Conservation (phyloP, 352 stramenopile species). For the Pythium phragmiticola region DNA sequence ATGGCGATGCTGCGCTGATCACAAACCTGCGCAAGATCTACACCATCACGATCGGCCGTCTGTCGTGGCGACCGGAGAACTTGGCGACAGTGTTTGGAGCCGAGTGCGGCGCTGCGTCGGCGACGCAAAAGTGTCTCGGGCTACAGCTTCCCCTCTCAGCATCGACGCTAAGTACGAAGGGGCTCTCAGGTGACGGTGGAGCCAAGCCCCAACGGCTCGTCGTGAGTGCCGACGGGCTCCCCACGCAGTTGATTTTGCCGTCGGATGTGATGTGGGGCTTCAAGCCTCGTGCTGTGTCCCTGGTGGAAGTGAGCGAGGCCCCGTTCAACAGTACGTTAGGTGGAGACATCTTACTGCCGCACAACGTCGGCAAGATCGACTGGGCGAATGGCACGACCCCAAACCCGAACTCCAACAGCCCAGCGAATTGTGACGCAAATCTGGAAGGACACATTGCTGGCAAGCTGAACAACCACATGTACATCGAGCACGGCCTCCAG, state of each 20-base stretch:
- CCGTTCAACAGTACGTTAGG: too few relatives aligned
- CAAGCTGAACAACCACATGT: background rate
- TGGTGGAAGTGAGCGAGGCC: too few relatives aligned
- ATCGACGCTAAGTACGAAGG: background rate
- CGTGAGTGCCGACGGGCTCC: too few relatives aligned
- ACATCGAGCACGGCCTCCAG: conserved; percentile 11
- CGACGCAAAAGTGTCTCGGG: background rate
- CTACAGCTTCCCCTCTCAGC: background rate
- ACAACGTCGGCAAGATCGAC: background rate
- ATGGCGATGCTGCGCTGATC: background rate
- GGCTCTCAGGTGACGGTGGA: background rate
- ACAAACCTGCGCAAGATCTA: conserved; percentile 30
- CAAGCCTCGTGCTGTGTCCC: too few relatives aligned
- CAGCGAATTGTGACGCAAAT: too few relatives aligned
- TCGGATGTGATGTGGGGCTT: too few relatives aligned
- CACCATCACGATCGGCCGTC: conserved; percentile 26
- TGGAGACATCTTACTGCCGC: too few relatives aligned
- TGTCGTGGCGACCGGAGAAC: conserved; percentile 18
- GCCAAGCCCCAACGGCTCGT: too few relatives aligned
- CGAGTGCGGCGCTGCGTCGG: background rate
- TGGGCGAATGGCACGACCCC: background rate
- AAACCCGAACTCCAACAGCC: too few relatives aligned
- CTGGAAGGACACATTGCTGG: background rate
- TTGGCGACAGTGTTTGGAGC: conserved; percentile 17
- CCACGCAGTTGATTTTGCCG: too few relatives aligned